Evolutionary conservation across 345 rosid species (phyloP).

Genomic region (Aurinia saxatilis): DNA sequence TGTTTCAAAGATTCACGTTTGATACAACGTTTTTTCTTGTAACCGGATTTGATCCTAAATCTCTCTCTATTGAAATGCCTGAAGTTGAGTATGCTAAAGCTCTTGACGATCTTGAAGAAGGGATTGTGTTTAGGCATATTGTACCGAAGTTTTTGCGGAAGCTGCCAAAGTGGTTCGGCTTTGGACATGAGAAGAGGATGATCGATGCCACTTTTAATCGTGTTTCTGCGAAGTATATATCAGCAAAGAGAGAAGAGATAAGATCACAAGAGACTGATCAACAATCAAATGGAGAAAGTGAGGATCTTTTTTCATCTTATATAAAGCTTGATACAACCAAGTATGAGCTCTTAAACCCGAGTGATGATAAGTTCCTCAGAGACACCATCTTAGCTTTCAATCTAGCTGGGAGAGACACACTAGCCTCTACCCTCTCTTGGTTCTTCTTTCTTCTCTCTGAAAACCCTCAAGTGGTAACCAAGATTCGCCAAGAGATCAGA

Average conservation of each 20-base stretch:
- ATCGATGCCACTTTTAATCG: conserved; percentile 11
- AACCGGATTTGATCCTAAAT: conserved; percentile 39
- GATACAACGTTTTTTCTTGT: conserved; percentile 32
- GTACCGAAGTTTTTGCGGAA: conserved; percentile 32
- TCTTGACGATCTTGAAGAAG: conserved; percentile 28
- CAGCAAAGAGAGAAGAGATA: conserved; percentile 27
- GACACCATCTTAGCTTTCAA: conserved; percentile 39
- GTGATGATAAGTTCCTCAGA: conserved; percentile 37
- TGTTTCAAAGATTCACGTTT: conserved; percentile 34
- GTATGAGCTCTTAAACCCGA: too few relatives aligned
- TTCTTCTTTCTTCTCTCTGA: conserved; percentile 39
- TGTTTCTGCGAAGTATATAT: conserved; percentile 7
- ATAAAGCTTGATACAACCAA: too few relatives aligned
- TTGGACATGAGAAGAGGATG: conserved; percentile 37
- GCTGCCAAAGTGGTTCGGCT: conserved; percentile 23
- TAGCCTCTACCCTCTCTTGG: conserved; percentile 31
- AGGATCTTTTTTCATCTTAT: conserved; percentile 38
- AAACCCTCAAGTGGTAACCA: conserved; percentile 31
- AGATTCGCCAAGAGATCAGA: conserved; percentile 40
- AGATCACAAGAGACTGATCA: not conserved
- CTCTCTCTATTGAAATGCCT: conserved; percentile 25
- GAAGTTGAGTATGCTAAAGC: conserved; percentile 25
- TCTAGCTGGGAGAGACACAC: conserved; percentile 44
- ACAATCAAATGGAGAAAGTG: not conserved
- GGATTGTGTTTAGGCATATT: conserved; percentile 3